Conservation (phyloP, 108 stramenopile species). For the Skeletonema tropicum region DNA sequence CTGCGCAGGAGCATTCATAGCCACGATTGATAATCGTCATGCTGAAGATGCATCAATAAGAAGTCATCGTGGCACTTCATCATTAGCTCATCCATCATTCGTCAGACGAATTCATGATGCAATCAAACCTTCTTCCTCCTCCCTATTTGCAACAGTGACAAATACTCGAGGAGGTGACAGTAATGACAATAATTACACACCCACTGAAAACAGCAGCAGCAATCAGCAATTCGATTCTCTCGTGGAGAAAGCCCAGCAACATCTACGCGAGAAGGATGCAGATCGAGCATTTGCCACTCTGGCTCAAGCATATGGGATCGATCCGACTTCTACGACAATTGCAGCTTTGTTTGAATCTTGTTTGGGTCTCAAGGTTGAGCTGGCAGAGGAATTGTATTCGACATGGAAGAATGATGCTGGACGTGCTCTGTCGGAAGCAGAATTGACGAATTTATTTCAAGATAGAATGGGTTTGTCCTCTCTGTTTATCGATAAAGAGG, state of each 20-base stretch:
- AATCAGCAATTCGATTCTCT: conserved; percentile 14
- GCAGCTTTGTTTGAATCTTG: conserved; percentile 61
- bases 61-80: background rate
- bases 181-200: background rate
- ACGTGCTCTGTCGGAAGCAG: conserved; percentile 16
- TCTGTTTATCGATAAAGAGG: conserved; percentile 53
- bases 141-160: background rate
- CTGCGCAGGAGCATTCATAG: background rate
- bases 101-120: background rate
- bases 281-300: conserved; percentile 58
- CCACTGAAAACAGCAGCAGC: background rate
- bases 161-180: background rate
- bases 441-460: conserved; percentile 40
- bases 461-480: conserved; percentile 63
- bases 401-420: conserved; percentile 20
- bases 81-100: background rate
- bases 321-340: conserved; percentile 67
- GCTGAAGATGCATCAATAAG: background rate
- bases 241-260: conserved; percentile 18
- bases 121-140: background rate
- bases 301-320: conserved; percentile 47
- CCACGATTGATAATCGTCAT: background rate
- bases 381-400: conserved; percentile 21
- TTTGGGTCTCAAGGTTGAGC: conserved; percentile 29
- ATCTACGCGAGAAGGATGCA: conserved; percentile 21